Base-by-base conservation (phyloP, 2,329 filamentous ascomycete species). In the Juglanconis juglandina region DNA sequence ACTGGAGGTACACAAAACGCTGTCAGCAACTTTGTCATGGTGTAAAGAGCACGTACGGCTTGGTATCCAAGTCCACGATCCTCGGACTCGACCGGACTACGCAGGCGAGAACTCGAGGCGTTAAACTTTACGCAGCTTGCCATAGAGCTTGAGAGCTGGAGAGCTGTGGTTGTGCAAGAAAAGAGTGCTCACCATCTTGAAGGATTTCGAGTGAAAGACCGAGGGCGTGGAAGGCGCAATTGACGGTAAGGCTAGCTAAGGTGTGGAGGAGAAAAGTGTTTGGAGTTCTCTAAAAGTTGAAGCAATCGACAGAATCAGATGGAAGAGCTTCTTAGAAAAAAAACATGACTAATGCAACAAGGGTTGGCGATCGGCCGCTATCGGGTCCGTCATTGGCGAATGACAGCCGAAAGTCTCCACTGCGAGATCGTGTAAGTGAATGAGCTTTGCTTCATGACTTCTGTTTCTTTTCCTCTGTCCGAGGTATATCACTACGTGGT, bases 1-100 rank as follows among this genome's bases (percentile, higher is more conserved):
- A 78, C 86, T 88, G 63, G 17, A 44, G 2, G 32, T 4, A 13
- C 14, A 14, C 4, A 8, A 14, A 5, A 30, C 4, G 17, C 44
- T 42, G 24, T 49, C 1, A 32, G 24, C 6, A 17, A 10, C 24
- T 4, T 24, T 35, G 42, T 13, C 5, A 24, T 46, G 0, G 14
- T 35, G 53, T 8, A 14, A 49, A n/a, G 7, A 6, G 5, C 4
- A 47, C 13, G 44, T 17, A 17, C 14, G 44, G 4, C 39, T 5
- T n/a, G 41, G 11, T 42, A 5, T 5, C 41, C 11, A 42, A 5
- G 5, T 42, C 7, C 11, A 11, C 5, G 13, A 13, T 42, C 41
- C 41, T 42, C 13, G 42, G 47, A n/a, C 41, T 42, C 17, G 46
- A 48, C 24, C 24, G 24, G 24, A 24, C 24, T 24, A 24, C 24